These are phyloP conservation scores for Fusarium nisikadoi DNA, from an alignment of 2,329 filamentous ascomycete species.

Conservation along the genomic window DNA sequence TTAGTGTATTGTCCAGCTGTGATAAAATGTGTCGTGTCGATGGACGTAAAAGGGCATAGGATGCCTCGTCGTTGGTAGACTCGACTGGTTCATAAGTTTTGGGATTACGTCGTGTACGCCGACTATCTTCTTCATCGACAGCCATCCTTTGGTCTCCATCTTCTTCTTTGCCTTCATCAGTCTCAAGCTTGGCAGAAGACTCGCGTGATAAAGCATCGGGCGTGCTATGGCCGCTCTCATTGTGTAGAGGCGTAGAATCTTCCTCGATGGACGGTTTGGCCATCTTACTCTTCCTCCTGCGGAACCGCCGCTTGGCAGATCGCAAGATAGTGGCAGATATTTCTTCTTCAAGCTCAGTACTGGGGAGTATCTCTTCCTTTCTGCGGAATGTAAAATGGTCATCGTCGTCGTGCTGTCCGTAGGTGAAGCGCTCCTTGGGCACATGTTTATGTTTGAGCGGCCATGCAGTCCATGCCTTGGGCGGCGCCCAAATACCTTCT, in stretches of 20 bases:
- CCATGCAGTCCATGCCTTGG: constrained; percentile 84
- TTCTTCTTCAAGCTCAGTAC: constrained; percentile 74
- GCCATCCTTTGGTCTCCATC: constrained; percentile 29
- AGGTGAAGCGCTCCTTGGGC: constrained; percentile 65
- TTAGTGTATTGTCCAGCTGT: constrained; percentile 75
- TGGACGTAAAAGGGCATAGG: constrained; percentile 72
- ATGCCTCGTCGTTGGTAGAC: constrained; percentile 76
- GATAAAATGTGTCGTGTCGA: constrained; percentile 75
- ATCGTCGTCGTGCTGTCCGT: constrained; percentile 57
- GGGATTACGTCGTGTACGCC: background rate
- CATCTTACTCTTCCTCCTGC: constrained; percentile 38
- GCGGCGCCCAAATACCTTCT: constrained; percentile 59
- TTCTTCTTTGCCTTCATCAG: constrained; percentile 34
- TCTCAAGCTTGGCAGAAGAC: constrained; percentile 28
- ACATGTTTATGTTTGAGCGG: constrained; percentile 73
- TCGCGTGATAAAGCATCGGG: constrained; percentile 24
- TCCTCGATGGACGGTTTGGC: constrained; percentile 39
- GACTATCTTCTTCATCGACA: constrained; percentile 4
- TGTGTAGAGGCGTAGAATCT: constrained; percentile 3
- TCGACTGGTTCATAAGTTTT: constrained; percentile 62
- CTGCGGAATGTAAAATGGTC: constrained; percentile 63
- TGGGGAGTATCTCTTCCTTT: constrained; percentile 59
- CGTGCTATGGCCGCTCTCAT: constrained; percentile 19
- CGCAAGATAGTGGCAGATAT: constrained; percentile 74
- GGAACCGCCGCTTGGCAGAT: constrained; percentile 73